A percentile compares a stretch with the other conserved stretches of the same genome.
These are phyloP conservation scores for Verticillium isaacii DNA, from an alignment of 2,329 filamentous ascomycete species.

Conservation along the genomic window DNA sequence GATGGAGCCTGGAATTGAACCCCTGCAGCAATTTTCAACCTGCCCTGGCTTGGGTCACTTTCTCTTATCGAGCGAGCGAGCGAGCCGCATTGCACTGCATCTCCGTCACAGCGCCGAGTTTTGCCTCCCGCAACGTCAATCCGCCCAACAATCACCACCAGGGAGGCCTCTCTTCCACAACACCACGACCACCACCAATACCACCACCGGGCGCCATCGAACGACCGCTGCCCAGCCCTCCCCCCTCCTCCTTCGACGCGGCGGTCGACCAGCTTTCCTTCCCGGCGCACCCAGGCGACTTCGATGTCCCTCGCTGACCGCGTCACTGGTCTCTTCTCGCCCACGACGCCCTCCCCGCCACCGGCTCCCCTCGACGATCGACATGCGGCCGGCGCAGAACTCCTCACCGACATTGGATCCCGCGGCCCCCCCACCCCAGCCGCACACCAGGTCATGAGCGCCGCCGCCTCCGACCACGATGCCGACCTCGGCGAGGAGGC, in stretches of 20 bases:
- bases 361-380: constrained; percentile 28
- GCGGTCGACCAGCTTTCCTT: neutral
- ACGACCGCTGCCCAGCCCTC: neutral
- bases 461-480: constrained; percentile 7
- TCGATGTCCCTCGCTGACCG: constrained; percentile 54
- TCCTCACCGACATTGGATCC: constrained; percentile 22
- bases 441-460: constrained; percentile 8
- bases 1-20: neutral
- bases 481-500: constrained; percentile 35
- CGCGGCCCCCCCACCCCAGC: constrained; percentile 3
- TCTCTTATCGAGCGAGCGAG: neutral
- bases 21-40: constrained; percentile 4
- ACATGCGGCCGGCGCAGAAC: constrained; percentile 20
- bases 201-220: neutral
- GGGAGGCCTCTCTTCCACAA: constrained; percentile 1
- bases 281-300: neutral
- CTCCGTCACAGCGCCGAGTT: neutral
- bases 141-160: neutral
- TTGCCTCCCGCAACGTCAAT: neutral
- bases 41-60: neutral
- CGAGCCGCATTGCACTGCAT: neutral
- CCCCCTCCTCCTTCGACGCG: neutral
- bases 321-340: constrained; percentile 46
- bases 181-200: neutral
- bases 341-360: constrained; percentile 25